Conservation (phyloP, 2,329 filamentous ascomycete genomes). For the Neurospora sp. region DNA sequence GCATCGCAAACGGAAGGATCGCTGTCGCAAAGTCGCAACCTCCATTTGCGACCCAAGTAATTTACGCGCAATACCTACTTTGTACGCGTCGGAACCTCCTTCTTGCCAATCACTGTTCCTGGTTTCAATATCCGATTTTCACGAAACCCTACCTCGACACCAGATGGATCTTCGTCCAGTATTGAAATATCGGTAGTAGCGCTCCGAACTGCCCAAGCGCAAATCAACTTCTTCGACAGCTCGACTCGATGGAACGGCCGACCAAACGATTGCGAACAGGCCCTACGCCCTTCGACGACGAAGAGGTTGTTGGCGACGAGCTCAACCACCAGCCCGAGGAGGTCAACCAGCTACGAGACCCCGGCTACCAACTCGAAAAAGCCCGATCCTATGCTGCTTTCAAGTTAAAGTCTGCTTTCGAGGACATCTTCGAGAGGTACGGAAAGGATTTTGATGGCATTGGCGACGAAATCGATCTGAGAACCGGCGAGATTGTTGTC, state of each 20-base stretch:
- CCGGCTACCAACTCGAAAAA: constrained; percentile 47
- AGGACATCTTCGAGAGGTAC: constrained; percentile 85
- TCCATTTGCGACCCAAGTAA: not conserved
- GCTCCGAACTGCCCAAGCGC: not conserved
- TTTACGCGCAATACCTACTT: not conserved
- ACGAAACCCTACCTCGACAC: not conserved
- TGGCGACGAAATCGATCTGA: constrained; percentile 82
- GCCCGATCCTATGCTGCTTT: constrained; percentile 57
- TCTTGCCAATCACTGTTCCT: not conserved
- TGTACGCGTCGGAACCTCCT: not conserved
- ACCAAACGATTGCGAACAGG: constrained; percentile 52
- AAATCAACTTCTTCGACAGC: not conserved
- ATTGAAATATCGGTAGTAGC: not conserved
- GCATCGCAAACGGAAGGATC: not conserved
- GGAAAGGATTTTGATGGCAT: constrained; percentile 70
- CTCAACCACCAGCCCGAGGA: constrained; percentile 38
- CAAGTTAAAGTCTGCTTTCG: constrained; percentile 73
- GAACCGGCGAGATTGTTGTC: constrained; percentile 73
- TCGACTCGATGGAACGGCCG: constrained; percentile 42
- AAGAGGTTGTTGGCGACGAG: constrained; percentile 33
- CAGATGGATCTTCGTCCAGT: not conserved
- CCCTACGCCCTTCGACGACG: constrained; percentile 27
- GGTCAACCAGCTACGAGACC: constrained; percentile 38
- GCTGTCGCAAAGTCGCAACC: not conserved
- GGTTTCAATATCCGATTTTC: not conserved